Evolutionary conservation across 306 rosid genomes (phyloP).

Genomic region (Morella rubra): DNA sequence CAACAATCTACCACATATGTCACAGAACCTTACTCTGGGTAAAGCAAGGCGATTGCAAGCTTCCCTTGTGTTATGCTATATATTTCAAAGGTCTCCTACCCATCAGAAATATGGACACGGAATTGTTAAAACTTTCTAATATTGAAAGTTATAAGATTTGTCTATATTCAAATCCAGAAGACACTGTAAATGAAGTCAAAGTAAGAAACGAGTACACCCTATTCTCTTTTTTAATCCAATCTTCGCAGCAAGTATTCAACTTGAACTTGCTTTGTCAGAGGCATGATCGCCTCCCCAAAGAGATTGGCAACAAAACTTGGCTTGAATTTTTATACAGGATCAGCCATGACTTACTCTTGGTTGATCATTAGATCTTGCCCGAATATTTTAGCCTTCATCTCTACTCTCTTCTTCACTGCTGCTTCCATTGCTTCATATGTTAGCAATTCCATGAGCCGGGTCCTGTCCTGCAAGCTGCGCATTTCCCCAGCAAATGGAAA

Average conservation of each 20-base stretch:
- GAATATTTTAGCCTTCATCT: slow-evolving; percentile 39
- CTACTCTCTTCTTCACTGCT: slow-evolving; percentile 44
- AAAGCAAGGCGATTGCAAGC: too few relatives aligned
- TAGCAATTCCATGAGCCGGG: slow-evolving; percentile 35
- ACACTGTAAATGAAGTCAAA: neutral
- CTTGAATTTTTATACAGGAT: slow-evolving; percentile 39
- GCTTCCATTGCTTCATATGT: slow-evolving; percentile 47
- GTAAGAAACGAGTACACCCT: neutral
- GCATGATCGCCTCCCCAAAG: slow-evolving; percentile 53
- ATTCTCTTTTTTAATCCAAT: slow-evolving; percentile 27
- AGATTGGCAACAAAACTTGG: slow-evolving; percentile 41
- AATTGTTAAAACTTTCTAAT: neutral
- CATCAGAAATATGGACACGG: neutral
- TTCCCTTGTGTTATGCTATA: too few relatives aligned
- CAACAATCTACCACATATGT: too few relatives aligned
- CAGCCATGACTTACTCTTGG: slow-evolving; percentile 18
- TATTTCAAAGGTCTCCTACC: too few relatives aligned
- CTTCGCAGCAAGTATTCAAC: slow-evolving; percentile 51
- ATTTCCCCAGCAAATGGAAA: too few relatives aligned
- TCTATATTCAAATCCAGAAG: neutral
- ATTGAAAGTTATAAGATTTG: neutral
- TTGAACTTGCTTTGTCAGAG: slow-evolving; percentile 59
- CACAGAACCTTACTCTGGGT: too few relatives aligned
- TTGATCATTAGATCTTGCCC: slow-evolving; percentile 35
- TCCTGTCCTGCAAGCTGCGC: slow-evolving; percentile 51